Base-by-base conservation (phyloP, 352 stramenopile genomes). In the Pythium brassicae region DNA sequence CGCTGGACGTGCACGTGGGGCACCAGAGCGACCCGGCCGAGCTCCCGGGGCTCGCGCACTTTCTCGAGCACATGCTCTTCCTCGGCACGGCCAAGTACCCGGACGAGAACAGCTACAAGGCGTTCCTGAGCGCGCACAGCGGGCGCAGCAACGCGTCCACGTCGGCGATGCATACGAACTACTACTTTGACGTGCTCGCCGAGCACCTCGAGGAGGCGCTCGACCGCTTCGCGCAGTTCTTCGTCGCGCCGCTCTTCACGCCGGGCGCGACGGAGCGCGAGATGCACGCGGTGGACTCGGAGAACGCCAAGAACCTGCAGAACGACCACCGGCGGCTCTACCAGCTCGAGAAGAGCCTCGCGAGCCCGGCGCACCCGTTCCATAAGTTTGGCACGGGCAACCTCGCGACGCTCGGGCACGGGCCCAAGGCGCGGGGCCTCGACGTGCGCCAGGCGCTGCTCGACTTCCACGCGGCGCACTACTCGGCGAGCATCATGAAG, bases 181-280 rank as follows among this genome's bases (percentile, higher is more conserved):
- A 97, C 69, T 98, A 98, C 76, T 99, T 99, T 70, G 90, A 98
- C 60, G 84, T 99, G 50, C 72, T 90, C 25, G 85, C 78, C 29
- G 74, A 83, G 7, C 75, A 89, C 23, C 65, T 92, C 27, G 56
- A 79, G 46, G 92, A 89, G 26, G 92, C 87, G 25, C 65, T 99
- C n/a, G 95, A 99, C 71, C 85, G 96, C 25, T 98, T 99, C 57
- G 78, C 96, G 34, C 92, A 98, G 79, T 99, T 99, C 63, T 99
- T 99, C 72, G 93, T 98, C 32, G 66, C 87, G n/a, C 97, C 97
- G 26, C 65, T 96, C 1, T 98, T 99, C 65, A 96, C 87, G 25
- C 54, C 89, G 53, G 83, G 68, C 25, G 87, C 89, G 4, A 97
- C 94, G 0, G 87, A 98, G 46, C 83, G 97, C 8, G 97, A 99